Conservation (phyloP, 352 stramenopile species). For the Hyaloperonospora arabidopsidis region DNA sequence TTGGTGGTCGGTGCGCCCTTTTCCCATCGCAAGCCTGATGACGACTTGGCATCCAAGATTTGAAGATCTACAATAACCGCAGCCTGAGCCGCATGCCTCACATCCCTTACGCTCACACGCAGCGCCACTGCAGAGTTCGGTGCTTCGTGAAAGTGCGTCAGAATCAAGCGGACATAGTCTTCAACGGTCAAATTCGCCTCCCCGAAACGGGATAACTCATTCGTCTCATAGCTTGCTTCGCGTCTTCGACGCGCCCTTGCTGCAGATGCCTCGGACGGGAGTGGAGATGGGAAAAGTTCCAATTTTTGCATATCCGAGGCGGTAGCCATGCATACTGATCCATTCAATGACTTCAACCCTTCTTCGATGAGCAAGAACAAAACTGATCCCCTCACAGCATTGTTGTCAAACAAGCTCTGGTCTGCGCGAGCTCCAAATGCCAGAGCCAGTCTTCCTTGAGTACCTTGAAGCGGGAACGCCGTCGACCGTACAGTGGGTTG, state of each 20-base stretch:
- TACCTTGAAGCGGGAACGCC: constrained; percentile 59
- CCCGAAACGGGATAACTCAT: constrained; percentile 36
- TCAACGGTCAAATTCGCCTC: constrained; percentile 37
- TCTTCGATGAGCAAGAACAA: constrained; percentile 58
- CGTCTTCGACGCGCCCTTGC: constrained; percentile 34
- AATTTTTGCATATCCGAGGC: constrained; percentile 62
- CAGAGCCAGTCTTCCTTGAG: constrained; percentile 36
- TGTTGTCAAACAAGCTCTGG: constrained; percentile 37
- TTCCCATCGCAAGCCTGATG: constrained; percentile 75
- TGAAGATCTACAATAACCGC: constrained; percentile 52
- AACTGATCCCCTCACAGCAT: constrained; percentile 57
- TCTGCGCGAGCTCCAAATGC: constrained; percentile 54
- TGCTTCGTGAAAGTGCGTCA: constrained; percentile 54
- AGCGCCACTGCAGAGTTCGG: constrained; percentile 35
- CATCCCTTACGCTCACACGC: constrained; percentile 37
- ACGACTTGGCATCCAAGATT: constrained; percentile 74
- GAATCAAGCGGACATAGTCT: constrained; percentile 48
- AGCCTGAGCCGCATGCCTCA: constrained; percentile 46
- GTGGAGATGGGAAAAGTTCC: constrained; percentile 23
- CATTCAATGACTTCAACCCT: constrained; percentile 24
- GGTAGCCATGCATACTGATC: constrained; percentile 54
- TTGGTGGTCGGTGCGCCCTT: constrained; percentile 29
- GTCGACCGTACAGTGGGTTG: constrained; percentile 48
- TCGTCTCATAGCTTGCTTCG: constrained; percentile 31
- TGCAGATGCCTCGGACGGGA: constrained; percentile 20